Evolutionary conservation across 2,329 filamentous ascomycete species (phyloP).

Genomic region (Ophioceras dolichostomum): DNA sequence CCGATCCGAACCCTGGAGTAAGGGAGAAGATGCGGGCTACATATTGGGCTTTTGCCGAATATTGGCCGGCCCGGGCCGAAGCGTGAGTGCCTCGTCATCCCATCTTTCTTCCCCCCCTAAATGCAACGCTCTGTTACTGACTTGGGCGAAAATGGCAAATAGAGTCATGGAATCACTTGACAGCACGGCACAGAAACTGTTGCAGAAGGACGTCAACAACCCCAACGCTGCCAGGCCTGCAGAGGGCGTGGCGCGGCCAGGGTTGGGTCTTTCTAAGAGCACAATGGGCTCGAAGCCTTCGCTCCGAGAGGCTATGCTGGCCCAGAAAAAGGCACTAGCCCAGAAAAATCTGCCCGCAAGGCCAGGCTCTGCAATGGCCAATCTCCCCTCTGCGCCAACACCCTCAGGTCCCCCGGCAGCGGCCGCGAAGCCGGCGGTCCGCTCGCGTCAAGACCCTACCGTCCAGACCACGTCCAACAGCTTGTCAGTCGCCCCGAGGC

Average conservation of each 20-base stretch:
- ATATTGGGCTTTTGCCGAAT: constrained; percentile 70
- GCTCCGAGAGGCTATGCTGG: constrained; percentile 72
- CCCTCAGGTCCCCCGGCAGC: constrained; percentile 18
- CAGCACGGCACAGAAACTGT: constrained; percentile 60
- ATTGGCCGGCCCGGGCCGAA: constrained; percentile 71
- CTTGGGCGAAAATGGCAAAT: constrained; percentile 8
- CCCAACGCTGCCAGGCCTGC: constrained; percentile 53
- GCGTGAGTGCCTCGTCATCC: no score
- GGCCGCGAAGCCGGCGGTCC: constrained; percentile 22
- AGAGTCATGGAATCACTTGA: constrained; percentile 75
- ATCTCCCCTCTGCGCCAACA: constrained; percentile 35
- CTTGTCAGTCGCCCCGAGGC: constrained; percentile 51
- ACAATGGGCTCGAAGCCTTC: constrained; percentile 51
- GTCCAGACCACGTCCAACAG: constrained; percentile 38
- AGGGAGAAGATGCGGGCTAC: constrained; percentile 75
- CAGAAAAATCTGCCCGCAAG: constrained; percentile 40
- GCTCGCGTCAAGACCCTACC: constrained; percentile 29
- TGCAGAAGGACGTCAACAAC: constrained; percentile 77
- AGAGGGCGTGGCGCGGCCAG: constrained; percentile 37
- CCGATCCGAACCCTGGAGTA: constrained; percentile 80
- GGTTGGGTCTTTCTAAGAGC: constrained; percentile 50
- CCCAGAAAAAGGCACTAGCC: constrained; percentile 56
- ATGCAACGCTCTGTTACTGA: no score
- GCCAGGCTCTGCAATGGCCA: constrained; percentile 52
- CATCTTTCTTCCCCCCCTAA: no score